Evolutionary conservation across 805 yeast species (phyloP).

Genomic region (Torulaspora microellipsoides): DNA sequence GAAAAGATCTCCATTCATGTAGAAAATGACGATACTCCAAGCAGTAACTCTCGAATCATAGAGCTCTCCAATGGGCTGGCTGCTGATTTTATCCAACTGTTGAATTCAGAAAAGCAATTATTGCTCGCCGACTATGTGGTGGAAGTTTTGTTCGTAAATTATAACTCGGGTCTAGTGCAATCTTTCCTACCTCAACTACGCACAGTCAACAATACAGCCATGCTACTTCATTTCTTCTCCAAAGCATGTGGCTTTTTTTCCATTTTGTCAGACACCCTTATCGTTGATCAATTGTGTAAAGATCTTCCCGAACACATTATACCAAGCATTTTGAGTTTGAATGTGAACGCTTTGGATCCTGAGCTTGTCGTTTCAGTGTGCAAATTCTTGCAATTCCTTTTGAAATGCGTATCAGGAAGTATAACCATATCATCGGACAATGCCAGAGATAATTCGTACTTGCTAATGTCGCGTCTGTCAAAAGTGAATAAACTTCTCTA

Average conservation of each 20-base stretch:
- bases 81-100: constrained; percentile 20
- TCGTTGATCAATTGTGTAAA: constrained; percentile 26
- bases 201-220: constrained; percentile 11
- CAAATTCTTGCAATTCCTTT: constrained; percentile 24
- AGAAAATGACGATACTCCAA: constrained; percentile 17
- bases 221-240: constrained; percentile 28
- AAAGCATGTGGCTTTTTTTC: constrained; percentile 26
- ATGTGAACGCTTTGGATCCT: constrained; percentile 11
- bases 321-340: constrained; percentile 21
- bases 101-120: constrained; percentile 18
- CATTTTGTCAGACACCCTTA: constrained; percentile 27
- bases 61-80: constrained; percentile 10
- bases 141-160: constrained; percentile 29
- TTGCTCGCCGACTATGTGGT: constrained; percentile 29
- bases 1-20: constrained; percentile 21
- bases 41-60: constrained; percentile 7
- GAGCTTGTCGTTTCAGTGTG: constrained; percentile 26
- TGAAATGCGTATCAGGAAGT: constrained; percentile 14
- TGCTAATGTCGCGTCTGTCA: constrained; percentile 20
- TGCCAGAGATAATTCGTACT: constrained; percentile 15
- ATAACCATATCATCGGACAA: constrained; percentile 12
- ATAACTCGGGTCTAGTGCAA: constrained; percentile 26
- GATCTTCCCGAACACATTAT: constrained; percentile 25
- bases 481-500: constrained; percentile 25
- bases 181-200: constrained; percentile 24